A percentile compares a stretch with the other conserved stretches of the same genome.
Conservation (phyloP, 495 filamentous ascomycete genomes). For the Trichoderma asperelloides region DNA sequence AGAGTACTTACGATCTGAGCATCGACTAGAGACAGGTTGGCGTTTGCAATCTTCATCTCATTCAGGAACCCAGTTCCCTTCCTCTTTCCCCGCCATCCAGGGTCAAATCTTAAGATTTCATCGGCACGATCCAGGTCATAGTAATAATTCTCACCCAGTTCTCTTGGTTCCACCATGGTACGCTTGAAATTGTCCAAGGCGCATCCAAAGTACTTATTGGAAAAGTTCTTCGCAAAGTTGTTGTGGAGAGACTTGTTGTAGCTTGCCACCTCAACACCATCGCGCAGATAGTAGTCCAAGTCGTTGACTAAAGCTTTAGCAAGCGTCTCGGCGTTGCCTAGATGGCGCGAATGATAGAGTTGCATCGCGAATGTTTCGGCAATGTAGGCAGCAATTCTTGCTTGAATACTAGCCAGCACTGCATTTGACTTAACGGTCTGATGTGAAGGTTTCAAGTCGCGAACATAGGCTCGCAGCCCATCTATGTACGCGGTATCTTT, state of each 20-base stretch:
- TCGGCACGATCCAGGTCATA: conserved; percentile 70
- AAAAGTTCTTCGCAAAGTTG: conserved; percentile 78
- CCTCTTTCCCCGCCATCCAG: conserved; percentile 56
- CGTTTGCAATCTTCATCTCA: conserved; percentile 78
- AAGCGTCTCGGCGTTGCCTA: conserved; percentile 51
- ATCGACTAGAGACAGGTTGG: conserved; percentile 84
- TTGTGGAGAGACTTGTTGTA: conserved; percentile 83
- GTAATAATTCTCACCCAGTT: conserved; percentile 65
- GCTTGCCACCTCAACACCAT: conserved; percentile 60
- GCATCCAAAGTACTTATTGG: conserved; percentile 61
- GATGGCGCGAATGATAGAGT: conserved; percentile 69
- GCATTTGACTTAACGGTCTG: conserved; percentile 33
- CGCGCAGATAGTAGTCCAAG: conserved; percentile 64
- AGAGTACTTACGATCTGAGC: conserved; percentile 68
- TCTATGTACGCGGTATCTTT: conserved; percentile 64
- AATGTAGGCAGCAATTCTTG: conserved; percentile 68
- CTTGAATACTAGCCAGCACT: conserved; percentile 47
- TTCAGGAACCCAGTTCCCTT: conserved; percentile 60
- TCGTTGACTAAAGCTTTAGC: conserved; percentile 60
- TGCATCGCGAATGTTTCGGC: conserved; percentile 89
- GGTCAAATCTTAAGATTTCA: conserved; percentile 64
- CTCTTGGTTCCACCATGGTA: conserved; percentile 50
- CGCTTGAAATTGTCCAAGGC: conserved; percentile 67
- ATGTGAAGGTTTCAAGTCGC: conserved; percentile 46
- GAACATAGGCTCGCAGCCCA: conserved; percentile 59